Evolutionary conservation across 176 grass and related monocot genomes (phyloP).

Genomic region (Hsuehochloa calcarea): DNA sequence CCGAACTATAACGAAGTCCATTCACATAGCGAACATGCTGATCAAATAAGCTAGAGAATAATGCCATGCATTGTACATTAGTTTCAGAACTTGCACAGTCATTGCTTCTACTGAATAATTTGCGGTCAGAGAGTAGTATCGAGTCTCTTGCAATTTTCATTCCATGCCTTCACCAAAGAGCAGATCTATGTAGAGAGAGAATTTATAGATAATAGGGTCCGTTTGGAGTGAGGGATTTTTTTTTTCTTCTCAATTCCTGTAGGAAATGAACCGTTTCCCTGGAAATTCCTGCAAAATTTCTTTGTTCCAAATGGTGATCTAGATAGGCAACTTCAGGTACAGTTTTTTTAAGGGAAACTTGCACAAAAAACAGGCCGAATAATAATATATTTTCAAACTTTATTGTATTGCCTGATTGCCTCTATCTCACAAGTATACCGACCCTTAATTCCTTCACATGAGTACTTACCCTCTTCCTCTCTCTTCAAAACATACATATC

Average conservation of each 20-base stretch:
- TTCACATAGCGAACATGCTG: background rate
- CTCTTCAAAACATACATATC: conserved; percentile 27
- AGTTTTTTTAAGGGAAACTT: background rate
- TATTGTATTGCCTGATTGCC: conserved; percentile 37
- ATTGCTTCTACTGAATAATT: background rate
- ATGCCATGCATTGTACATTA: background rate
- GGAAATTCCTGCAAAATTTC: no score
- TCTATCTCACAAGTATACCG: conserved; percentile 61
- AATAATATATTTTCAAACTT: conserved; percentile 24
- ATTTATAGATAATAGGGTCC: no score
- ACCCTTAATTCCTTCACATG: conserved; percentile 34
- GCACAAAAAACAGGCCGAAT: background rate
- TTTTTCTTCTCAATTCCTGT: no score
- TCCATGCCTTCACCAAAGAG: background rate
- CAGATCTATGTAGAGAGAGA: background rate
- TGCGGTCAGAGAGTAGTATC: background rate
- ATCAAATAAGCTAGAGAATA: background rate
- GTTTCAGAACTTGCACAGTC: background rate
- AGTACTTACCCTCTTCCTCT: conserved; percentile 6
- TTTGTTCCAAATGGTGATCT: no score
- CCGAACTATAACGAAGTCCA: background rate
- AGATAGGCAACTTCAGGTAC: background rate
- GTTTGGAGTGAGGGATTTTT: no score
- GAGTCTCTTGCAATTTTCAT: background rate
- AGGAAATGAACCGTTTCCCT: no score